phyloP scores from a whole-genome alignment of 805 yeast genomes.

The Spathaspora hagerdaliae region DNA sequence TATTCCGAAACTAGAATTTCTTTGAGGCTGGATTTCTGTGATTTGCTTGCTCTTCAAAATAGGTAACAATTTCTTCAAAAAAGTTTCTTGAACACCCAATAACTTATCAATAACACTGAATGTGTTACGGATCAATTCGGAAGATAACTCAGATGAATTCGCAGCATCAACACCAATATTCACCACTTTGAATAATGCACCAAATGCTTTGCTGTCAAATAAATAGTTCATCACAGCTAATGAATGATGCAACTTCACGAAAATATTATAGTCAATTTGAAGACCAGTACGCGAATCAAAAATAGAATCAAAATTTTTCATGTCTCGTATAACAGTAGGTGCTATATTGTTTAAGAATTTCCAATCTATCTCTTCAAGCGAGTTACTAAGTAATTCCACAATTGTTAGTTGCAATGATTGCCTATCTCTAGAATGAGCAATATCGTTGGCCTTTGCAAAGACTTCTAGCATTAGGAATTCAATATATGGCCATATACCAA shows the following conservation, averaged over 20 bases:
- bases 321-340: constrained; percentile 37
- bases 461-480: constrained; percentile 69
- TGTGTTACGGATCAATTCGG: constrained; percentile 14
- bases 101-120: constrained; percentile 43
- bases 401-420: constrained; percentile 50
- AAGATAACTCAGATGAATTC: constrained; percentile 32
- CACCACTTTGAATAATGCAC: constrained; percentile 52
- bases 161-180: constrained; percentile 53
- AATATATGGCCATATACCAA: constrained; percentile 77
- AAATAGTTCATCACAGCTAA: constrained; percentile 58
- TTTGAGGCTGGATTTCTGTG: not conserved
- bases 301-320: constrained; percentile 15
- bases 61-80: constrained; percentile 51
- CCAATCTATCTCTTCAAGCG: constrained; percentile 37
- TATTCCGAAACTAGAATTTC: constrained; percentile 13
- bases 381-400: constrained; percentile 45
- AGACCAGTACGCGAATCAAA: constrained; percentile 16
- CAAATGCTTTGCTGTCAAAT: constrained; percentile 56
- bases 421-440: constrained; percentile 30
- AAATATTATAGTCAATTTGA: constrained; percentile 17
- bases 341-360: constrained; percentile 47
- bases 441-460: constrained; percentile 47
- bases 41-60: constrained; percentile 38
- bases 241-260: constrained; percentile 67
- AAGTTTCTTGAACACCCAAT: constrained; percentile 56